These are phyloP conservation scores for Claviceps lovelessii DNA, from an alignment of 2,329 filamentous ascomycete species.

Conservation along the genomic window DNA sequence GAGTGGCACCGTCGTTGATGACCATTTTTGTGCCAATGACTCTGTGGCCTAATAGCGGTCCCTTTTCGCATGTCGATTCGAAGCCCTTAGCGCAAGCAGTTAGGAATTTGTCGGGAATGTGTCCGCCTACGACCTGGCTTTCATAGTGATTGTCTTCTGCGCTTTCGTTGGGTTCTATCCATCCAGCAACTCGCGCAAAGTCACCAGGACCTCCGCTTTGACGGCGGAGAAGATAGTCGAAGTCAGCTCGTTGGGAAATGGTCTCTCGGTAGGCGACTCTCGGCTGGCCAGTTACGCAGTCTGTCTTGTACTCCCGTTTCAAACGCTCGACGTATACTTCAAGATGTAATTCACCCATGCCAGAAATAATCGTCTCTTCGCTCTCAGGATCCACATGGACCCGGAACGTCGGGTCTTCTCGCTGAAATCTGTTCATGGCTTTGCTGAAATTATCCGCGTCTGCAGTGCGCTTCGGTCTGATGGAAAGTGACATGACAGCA, in stretches of 20 bases:
- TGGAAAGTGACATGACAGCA: constrained; percentile 93
- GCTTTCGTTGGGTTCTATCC: constrained; percentile 68
- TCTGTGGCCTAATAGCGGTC: constrained; percentile 81
- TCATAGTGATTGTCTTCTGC: constrained; percentile 70
- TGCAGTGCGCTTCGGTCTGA: constrained; percentile 86
- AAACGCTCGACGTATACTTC: constrained; percentile 97
- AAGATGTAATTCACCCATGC: constrained; percentile 94
- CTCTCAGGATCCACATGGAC: constrained; percentile 85
- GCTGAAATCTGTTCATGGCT: constrained; percentile 96
- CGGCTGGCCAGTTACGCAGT: constrained; percentile 88
- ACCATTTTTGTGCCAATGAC: constrained; percentile 85
- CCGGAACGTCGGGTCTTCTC: constrained; percentile 94
- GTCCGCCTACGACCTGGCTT: constrained; percentile 73
- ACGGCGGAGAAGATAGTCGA: constrained; percentile 89
- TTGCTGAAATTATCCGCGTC: constrained; percentile 93
- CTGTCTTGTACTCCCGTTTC: constrained; percentile 89
- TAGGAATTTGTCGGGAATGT: constrained; percentile 90
- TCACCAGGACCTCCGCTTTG: constrained; percentile 93
- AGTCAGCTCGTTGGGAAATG: constrained; percentile 63
- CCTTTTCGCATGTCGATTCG: constrained; percentile 65
- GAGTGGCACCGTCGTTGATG: constrained; percentile 88
- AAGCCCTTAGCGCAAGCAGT: constrained; percentile 94
- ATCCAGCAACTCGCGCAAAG: constrained; percentile 84
- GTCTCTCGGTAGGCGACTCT: constrained; percentile 97
- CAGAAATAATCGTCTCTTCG: constrained; percentile 93